Evolutionary conservation across 2,329 filamentous ascomycete genomes (phyloP), one percentile per base, ranked within the genome.

Genomic region (Xylaria sp.): DNA sequence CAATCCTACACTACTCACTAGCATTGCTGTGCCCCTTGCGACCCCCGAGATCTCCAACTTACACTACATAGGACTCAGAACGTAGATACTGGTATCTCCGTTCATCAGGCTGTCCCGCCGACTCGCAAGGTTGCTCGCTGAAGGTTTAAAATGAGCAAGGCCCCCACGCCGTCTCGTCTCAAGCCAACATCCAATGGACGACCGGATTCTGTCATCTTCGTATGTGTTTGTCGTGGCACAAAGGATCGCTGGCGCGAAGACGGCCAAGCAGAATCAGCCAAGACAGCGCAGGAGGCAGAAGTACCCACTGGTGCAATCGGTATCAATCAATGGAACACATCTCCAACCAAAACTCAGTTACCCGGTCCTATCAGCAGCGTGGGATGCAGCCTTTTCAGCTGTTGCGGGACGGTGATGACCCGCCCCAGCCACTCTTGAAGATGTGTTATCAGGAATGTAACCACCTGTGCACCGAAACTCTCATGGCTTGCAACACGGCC

Each of bases 321-420:
- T 46, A 35, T 61, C 52, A 29, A 38, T 57, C 38, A 29, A 52
- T 57, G 46, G 40, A 31, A 40, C 33, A 31, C 44, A 27, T 35
- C 31, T 52, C 40, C 46, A 56, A 60, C 25, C 37, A 41, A n/a
- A 38, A 38, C 31, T 35, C 35, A 49, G 35, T 44, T 44, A 53
- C 49, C 59, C 27, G 54, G n/a, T 15, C 59, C 53, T 62, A 62
- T 62, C 48, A 62, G 48, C 29, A 38, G 35, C 25, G 47, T 53
- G n/a, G 21, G 29, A 58, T 58, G 43, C 43, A 58, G 35, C 10
- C 49, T 40, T 59, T 62, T 59, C 55, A 59, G 54, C 55, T 54
- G 29, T 31, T 29, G 43, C 54, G 54, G 55, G 54, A 51, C 29
- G 21, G 49, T 19, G 49, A 51, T 29, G 49, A 37, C 37, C 48